phyloP scores from a whole-genome alignment of 352 stramenopile genomes.

The Globisporangium solare region DNA sequence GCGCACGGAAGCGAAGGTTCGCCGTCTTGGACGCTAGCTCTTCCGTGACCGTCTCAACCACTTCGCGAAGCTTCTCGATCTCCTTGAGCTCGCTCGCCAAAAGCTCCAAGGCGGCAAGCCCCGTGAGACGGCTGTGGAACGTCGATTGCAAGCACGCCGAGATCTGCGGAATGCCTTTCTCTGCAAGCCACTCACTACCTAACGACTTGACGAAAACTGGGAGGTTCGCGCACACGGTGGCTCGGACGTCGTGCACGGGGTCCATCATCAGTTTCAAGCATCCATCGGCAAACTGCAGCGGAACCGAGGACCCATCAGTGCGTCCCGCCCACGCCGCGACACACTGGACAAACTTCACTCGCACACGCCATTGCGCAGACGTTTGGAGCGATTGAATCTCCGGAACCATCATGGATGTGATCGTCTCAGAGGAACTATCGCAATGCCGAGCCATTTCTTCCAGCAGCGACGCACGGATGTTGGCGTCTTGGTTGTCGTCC shows the following conservation, averaged over 20 bases:
- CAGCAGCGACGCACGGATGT: conserved; percentile 69
- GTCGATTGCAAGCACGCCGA: conserved; percentile 61
- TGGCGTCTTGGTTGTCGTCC: conserved; percentile 75
- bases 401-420: conserved; percentile 66
- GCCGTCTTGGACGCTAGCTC: conserved; percentile 77
- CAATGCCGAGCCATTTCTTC: conserved; percentile 81
- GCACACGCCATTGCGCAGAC: conserved; percentile 78
- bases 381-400: conserved; percentile 59
- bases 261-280: conserved; percentile 68
- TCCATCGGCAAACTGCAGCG: conserved; percentile 63
- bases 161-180: conserved; percentile 63
- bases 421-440: conserved; percentile 55
- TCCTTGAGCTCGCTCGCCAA: conserved; percentile 55
- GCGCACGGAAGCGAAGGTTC: conserved; percentile 76
- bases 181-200: conserved; percentile 69
- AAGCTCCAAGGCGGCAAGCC: conserved; percentile 60
- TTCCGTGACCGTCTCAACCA: conserved; percentile 62
- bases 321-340: conserved; percentile 76
- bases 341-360: conserved; percentile 84
- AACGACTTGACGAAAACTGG: conserved; percentile 60
- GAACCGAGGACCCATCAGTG: conserved; percentile 46
- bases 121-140: conserved; percentile 71
- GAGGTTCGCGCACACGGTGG: conserved; percentile 57
- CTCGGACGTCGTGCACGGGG: conserved; percentile 67
- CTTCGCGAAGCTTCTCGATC: conserved; percentile 61